A percentile compares a stretch with the other conserved stretches of the same genome.
Evolutionary conservation across 495 filamentous ascomycete genomes (phyloP).

Genomic region (Xylaria venustula): DNA sequence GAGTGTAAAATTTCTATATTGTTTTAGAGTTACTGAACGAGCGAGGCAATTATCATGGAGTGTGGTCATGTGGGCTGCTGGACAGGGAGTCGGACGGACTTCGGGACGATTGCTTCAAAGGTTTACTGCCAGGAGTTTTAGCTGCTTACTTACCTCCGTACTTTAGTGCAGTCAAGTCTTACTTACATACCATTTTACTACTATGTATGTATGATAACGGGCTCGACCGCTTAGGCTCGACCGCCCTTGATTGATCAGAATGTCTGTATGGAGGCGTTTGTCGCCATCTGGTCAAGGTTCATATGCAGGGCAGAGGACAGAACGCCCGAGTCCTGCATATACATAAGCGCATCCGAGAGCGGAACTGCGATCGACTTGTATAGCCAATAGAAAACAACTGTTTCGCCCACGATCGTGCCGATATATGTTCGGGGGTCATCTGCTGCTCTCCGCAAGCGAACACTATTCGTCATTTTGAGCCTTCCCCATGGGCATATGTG

Average conservation of each 20-base stretch:
- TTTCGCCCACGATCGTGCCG: not conserved
- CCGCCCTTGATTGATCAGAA: not conserved
- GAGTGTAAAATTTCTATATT: too few species aligned
- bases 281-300: not conserved
- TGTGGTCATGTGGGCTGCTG: too few species aligned
- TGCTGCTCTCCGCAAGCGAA: not conserved
- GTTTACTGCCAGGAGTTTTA: too few species aligned
- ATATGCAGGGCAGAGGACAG: not conserved
- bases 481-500: not conserved
- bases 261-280: not conserved
- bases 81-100: too few species aligned
- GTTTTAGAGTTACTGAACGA: too few species aligned
- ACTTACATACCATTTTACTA: too few species aligned
- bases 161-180: too few species aligned
- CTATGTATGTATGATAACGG: too few species aligned
- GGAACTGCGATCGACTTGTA: not conserved
- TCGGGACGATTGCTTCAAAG: too few species aligned
- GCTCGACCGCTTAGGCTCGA: too few species aligned
- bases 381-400: not conserved
- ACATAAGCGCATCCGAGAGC: slow-evolving; percentile 7
- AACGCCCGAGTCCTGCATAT: not conserved
- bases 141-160: too few species aligned
- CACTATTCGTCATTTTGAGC: not conserved
- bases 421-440: not conserved
- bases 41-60: too few species aligned